Base-by-base conservation (phyloP, 352 stramenopile genomes). In the Thraustochytrium striatum region DNA sequence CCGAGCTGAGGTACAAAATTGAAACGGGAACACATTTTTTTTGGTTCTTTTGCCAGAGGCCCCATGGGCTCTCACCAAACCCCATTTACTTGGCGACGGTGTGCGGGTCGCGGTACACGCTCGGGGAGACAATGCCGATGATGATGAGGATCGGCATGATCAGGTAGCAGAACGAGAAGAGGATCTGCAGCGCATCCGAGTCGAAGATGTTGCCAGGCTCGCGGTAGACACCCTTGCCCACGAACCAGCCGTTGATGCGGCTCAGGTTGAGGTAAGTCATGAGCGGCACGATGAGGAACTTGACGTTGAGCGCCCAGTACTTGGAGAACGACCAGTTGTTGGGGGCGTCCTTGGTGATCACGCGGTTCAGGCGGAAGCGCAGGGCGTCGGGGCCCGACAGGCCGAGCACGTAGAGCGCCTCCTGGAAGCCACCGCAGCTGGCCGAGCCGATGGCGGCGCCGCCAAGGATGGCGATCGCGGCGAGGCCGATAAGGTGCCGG, bases 261-360 rank as follows among this genome's bases (percentile, higher is more conserved):
- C n/a, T n/a, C n/a, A n/a, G n/a, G n/a, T 55, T 68, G 36, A 75
- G 35, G 65, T 62, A 75, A 7, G 61, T 32, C 32, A 75, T 21
- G 50, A 75, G 13, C n/a, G 65, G 65, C n/a, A 21, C 21, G 33
- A 58, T 39, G 25, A 75, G 16, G 52, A 55, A 75, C 65, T 75
- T 75, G 65, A 75, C 7, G 65, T 39, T 38, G 65, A 52, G 9
- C 0, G 35, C 41, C 65, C 65, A 75, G 39, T 16, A 1, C n/a
- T 72, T 58, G 44, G 11, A 25, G 13, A 61, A 38, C 65, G 5
- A 19, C 53, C 65, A 75, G 65, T 75, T 75, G 44, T 43, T 39
- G n/a, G 65, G 65, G 11, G 44, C 52, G 36, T 38, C 65, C 43
- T 75, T 43, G 50, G 19, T 41, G 21, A 75, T n/a, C 7, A 43